Evolutionary conservation across 805 yeast species (phyloP).

Genomic region (Metschnikowia shivogae): DNA sequence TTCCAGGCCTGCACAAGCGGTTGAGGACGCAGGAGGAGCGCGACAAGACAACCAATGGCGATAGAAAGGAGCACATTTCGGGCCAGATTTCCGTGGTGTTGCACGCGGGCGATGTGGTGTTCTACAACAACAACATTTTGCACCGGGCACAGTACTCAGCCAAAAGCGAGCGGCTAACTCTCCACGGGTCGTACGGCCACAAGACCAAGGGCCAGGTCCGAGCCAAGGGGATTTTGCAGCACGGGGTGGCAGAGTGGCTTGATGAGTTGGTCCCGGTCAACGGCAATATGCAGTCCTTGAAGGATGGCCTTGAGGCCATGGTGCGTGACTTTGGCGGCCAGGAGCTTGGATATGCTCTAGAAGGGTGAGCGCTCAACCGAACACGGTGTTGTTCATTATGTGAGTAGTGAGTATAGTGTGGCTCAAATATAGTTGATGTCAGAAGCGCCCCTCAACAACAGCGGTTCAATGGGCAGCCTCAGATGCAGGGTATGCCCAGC

Average conservation of each 20-base stretch:
- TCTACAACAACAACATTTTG: conserved; percentile 47
- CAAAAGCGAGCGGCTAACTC: conserved; percentile 37
- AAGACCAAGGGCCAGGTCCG: conserved; percentile 36
- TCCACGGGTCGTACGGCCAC: conserved; percentile 51
- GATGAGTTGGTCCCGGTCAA: conserved; percentile 30
- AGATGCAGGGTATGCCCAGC: conserved; percentile 1
- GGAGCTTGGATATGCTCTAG: conserved; percentile 36
- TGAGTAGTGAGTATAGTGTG: no score
- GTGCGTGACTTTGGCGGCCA: conserved; percentile 30
- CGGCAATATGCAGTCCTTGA: conserved; percentile 26
- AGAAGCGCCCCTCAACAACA: conserved; percentile 4
- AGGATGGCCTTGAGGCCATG: conserved; percentile 25
- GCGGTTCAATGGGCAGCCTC: conserved; percentile 11
- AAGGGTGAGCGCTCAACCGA: conserved; percentile 21
- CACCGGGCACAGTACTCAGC: conserved; percentile 45
- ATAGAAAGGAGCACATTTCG: conserved; percentile 31
- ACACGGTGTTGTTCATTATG: not conserved
- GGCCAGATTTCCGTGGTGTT: conserved; percentile 40
- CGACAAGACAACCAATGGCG: conserved; percentile 31
- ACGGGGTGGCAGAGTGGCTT: conserved; percentile 48
- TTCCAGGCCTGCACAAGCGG: conserved; percentile 46
- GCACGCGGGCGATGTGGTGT: conserved; percentile 48
- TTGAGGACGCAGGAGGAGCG: conserved; percentile 44
- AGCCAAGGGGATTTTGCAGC: conserved; percentile 51
- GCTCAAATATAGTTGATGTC: no score